These are phyloP conservation scores for Corymbia calophylla DNA, from an alignment of 441 rosid species.

Conservation along the genomic window DNA sequence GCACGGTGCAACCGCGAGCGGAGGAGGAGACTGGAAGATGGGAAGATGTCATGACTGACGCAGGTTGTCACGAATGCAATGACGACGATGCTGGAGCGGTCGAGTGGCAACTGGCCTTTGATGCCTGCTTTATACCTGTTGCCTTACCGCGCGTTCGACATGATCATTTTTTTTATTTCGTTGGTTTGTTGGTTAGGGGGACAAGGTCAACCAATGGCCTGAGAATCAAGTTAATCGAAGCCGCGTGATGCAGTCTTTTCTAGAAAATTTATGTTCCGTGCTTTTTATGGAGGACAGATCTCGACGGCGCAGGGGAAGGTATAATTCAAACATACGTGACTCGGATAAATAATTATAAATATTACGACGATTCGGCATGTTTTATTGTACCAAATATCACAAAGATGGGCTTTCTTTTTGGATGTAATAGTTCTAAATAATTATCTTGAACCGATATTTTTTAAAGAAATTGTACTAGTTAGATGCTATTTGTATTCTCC, in stretches of 20 bases:
- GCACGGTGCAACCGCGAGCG: no score
- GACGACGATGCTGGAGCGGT: not conserved
- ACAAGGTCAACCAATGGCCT: not conserved
- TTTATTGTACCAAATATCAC: accelerated
- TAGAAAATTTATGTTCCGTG: not conserved
- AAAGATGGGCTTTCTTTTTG: no score
- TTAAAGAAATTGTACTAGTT: no score
- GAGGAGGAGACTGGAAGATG: not conserved
- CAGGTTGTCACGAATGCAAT: not conserved
- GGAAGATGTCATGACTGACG: not conserved
- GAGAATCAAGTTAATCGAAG: not conserved
- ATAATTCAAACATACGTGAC: no score
- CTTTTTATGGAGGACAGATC: not conserved
- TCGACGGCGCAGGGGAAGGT: accelerated
- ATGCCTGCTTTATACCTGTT: accelerated
- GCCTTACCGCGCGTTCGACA: not conserved
- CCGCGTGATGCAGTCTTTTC: accelerated
- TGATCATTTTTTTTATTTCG: not conserved
- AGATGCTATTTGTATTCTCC: accelerated
- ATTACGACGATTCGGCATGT: accelerated
- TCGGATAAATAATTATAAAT: no score
- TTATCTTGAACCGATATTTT: no score
- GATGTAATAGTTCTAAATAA: no score
- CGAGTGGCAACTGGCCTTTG: not conserved
- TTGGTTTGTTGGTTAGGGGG: not conserved